Percentiles rank a stretch among this genome's conserved stretches.
Conservation (phyloP, 768 basidiomycete genomes). For the Strobilomyces dryophilus region DNA sequence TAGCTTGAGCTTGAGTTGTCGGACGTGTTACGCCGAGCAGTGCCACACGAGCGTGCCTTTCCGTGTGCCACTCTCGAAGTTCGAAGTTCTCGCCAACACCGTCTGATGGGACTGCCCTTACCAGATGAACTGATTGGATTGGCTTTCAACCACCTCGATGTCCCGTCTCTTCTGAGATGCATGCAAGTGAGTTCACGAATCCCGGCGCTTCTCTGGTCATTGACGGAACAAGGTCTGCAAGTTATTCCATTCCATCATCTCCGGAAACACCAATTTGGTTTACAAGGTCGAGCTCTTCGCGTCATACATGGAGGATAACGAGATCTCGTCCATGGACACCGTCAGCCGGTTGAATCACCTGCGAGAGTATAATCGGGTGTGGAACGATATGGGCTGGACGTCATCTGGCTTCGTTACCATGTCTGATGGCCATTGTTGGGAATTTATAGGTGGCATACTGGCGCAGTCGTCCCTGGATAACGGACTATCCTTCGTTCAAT, state of each 20-base stretch:
- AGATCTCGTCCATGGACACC: conserved; percentile 16
- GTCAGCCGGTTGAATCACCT: conserved; percentile 25
- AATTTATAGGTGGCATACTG: conserved; percentile 33
- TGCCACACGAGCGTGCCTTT: neutral
- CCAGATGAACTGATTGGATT: conserved; percentile 29
- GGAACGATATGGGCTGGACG: conserved; percentile 26
- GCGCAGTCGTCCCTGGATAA: conserved; percentile 22
- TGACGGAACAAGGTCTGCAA: conserved; percentile 27
- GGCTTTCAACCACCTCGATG: conserved; percentile 27
- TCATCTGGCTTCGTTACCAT: conserved; percentile 12
- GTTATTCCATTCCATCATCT: conserved; percentile 25
- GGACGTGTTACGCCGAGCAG: neutral
- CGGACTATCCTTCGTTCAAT: conserved; percentile 21
- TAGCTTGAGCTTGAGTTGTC: neutral
- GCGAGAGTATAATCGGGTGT: conserved; percentile 24
- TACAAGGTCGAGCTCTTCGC: conserved; percentile 32
- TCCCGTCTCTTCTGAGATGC: conserved; percentile 25
- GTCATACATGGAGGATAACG: conserved; percentile 25
- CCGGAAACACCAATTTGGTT: conserved; percentile 19
- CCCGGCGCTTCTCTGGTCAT: neutral
- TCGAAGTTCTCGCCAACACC: neutral
- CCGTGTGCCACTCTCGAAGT: neutral
- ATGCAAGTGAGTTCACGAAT: conserved; percentile 20
- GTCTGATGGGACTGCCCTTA: conserved; percentile 19
- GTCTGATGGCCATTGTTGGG: conserved; percentile 27